Base-by-base conservation (phyloP, 305 asterid species). In the Rubia balearica region DNA sequence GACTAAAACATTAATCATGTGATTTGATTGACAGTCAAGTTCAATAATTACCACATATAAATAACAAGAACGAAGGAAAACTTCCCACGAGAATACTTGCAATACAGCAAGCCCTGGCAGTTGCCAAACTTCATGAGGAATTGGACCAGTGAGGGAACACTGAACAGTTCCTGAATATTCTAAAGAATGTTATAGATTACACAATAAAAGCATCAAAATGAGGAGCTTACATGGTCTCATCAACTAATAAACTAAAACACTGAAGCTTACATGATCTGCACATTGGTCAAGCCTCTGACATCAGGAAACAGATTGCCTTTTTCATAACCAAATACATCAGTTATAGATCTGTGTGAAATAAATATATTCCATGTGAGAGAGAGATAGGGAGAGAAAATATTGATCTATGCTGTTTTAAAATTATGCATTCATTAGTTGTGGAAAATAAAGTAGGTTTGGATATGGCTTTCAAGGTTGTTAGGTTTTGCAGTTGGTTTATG, bases 141-240 rank as follows among this genome's bases (percentile, higher is more conserved):
- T 27, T 27, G 30, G 30, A 27, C 30, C 30, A 27, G 30, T 27
- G 30, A 27, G 30, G 2, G 30, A 27, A 27, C 30, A 27, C n/a
- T 7, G 36, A 36, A 33, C 78, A 77, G 51, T 59, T 77, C 75
- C 81, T 73, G 68, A 77, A 24, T 49, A 75, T 69, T 78, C 78
- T 77, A 56, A 63, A 65, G 12, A 36, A 51, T 36, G 3, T 17
- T 55, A 19, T 1, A 24, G 43, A 65, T 65, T 7, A 41, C 8
- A 41, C 22, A 40, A 40, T 56, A 4, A 9, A 33, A n/a, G 7
- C 12, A 24, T 61, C n/a, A 30, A 12, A 30, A 61, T 9, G 27
- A 10, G 9, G 8, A 11, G 11, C 12, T n/a, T n/a, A n/a, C n/a
- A n/a, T n/a, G 1, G 10, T 61, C 5, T 61, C 1, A 4, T 61